Conservation (phyloP, 345 rosid species). For the Litchi chinensis region DNA sequence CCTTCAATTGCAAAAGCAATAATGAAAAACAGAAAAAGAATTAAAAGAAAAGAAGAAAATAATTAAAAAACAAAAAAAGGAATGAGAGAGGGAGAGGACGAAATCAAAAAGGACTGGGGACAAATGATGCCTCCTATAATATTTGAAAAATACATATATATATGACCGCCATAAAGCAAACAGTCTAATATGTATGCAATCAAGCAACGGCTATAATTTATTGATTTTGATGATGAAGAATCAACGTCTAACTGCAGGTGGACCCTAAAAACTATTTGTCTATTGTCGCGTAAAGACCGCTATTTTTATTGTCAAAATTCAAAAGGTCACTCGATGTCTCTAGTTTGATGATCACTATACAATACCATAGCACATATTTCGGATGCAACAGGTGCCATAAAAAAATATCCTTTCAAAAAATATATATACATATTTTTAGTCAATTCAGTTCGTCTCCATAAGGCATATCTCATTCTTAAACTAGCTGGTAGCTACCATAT, state of each 20-base stretch:
- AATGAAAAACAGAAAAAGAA: neutral
- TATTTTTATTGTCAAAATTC: neutral
- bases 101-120: neutral
- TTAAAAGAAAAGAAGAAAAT: neutral
- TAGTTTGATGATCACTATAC: neutral
- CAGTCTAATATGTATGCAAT: neutral
- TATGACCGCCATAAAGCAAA: neutral
- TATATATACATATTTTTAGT: neutral
- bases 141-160: neutral
- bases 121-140: neutral
- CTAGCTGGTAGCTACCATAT: neutral
- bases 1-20: too few relatives aligned
- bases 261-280: neutral
- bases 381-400: neutral
- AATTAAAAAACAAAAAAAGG: neutral
- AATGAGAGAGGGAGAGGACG: too few relatives aligned
- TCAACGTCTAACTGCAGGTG: neutral
- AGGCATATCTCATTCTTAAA: too few relatives aligned
- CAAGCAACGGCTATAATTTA: constrained; percentile 1
- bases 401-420: too few relatives aligned
- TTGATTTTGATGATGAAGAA: neutral
- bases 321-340: too few relatives aligned
- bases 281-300: neutral
- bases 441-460: neutral
- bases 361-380: neutral